These are phyloP conservation scores for Pluteus cervinus DNA, from an alignment of 768 basidiomycete genomes.

Conservation along the genomic window DNA sequence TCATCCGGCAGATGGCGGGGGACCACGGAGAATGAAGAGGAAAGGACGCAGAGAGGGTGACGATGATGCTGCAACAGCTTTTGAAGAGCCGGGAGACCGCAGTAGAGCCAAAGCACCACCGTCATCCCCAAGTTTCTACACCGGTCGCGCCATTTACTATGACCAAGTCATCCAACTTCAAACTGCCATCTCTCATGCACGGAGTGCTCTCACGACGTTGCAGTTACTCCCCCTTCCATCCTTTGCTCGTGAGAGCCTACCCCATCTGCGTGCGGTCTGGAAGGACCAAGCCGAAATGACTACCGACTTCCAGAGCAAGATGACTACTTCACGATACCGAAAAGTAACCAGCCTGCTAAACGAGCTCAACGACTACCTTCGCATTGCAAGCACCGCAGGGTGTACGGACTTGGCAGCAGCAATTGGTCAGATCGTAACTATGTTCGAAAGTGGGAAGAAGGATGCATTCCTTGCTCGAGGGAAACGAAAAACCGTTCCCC, in stretches of 20 bases:
- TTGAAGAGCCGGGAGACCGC: too few relatives aligned
- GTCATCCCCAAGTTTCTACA: conserved; percentile 77
- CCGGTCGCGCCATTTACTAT: conserved; percentile 68
- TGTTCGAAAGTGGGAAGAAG: conserved; percentile 65
- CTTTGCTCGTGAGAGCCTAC: conserved; percentile 55
- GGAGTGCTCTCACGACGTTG: conserved; percentile 51
- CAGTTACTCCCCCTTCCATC: conserved; percentile 77
- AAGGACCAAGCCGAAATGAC: conserved; percentile 56
- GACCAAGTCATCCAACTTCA: conserved; percentile 68
- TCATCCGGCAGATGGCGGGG: too few relatives aligned
- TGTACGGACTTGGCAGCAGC: conserved; percentile 46
- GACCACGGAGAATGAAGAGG: too few relatives aligned
- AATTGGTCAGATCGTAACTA: conserved; percentile 44
- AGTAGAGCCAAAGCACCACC: conserved; percentile 30
- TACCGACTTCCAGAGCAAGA: conserved; percentile 44
- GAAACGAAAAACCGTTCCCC: conserved; percentile 47
- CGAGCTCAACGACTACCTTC: conserved; percentile 57
- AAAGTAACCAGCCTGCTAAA: conserved; percentile 55
- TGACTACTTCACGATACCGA: conserved; percentile 69
- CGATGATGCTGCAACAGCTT: too few relatives aligned
- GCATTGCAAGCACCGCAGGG: conserved; percentile 55
- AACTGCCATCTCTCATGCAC: conserved; percentile 49
- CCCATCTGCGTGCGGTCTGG: conserved; percentile 62
- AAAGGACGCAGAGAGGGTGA: too few relatives aligned
- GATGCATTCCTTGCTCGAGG: conserved; percentile 39